A percentile compares a stretch with the other conserved stretches of the same genome.
These are phyloP conservation scores for Chaetomiaceae sp. DNA, from an alignment of 2,329 filamentous ascomycete species.

Conservation along the genomic window DNA sequence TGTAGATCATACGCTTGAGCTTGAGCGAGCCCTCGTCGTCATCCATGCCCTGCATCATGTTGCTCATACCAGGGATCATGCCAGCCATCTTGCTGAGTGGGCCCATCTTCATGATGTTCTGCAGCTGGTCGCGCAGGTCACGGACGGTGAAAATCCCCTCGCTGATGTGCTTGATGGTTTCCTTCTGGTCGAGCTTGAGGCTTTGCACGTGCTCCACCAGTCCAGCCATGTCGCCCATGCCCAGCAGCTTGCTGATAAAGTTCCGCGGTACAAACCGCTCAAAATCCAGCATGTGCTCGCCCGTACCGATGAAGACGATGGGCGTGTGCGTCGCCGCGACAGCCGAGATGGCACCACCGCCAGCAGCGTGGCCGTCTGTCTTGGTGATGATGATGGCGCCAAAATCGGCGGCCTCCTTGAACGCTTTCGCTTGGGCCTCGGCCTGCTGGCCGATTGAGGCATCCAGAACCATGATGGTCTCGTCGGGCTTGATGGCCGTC, in stretches of 20 bases:
- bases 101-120: conserved; percentile 99
- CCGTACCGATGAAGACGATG: conserved; percentile 96
- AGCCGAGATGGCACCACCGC: conserved; percentile 94
- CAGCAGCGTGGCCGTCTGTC: conserved; percentile 91
- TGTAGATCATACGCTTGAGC: conserved; percentile 97
- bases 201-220: conserved; percentile 95
- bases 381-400: conserved; percentile 99
- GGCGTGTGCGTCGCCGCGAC: conserved; percentile 95
- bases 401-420: conserved; percentile 96
- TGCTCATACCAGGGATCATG: conserved; percentile 94
- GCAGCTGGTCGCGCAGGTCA: conserved; percentile 89
- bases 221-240: conserved; percentile 95
- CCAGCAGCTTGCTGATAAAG: conserved; percentile 88
- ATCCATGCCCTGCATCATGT: conserved; percentile 93
- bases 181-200: conserved; percentile 93
- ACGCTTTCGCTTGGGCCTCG: conserved; percentile 89
- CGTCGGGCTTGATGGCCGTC: conserved; percentile 80
- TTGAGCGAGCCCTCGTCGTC: conserved; percentile 94
- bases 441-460: conserved; percentile 95
- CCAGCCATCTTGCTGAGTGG: conserved; percentile 95
- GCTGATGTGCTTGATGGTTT: conserved; percentile 98
- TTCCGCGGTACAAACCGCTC: conserved; percentile 90
- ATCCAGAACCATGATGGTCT: conserved; percentile 98
- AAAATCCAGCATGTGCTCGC: conserved; percentile 93
- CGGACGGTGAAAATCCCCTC: conserved; percentile 95